Conservation (phyloP, 495 filamentous ascomycete species). For the Xylaria castorea region DNA sequence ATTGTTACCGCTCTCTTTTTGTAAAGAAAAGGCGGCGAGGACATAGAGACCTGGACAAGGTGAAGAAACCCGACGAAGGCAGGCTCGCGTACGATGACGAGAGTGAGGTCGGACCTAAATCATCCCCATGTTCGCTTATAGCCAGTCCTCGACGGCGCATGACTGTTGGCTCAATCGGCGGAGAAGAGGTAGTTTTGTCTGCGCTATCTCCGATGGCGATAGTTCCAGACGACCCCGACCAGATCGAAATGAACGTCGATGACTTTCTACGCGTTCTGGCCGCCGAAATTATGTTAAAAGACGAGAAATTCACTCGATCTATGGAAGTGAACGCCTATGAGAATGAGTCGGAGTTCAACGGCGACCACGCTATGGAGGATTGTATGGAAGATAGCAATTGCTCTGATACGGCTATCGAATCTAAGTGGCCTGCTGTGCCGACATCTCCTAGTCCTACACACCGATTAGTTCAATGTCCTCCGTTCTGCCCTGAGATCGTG, state of each 20-base stretch:
- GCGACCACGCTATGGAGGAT: not conserved
- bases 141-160: not conserved
- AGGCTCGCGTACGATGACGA: constrained; percentile 38
- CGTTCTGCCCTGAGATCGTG: constrained; percentile 19
- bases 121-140: not conserved
- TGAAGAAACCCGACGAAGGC: constrained; percentile 23
- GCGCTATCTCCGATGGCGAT: not conserved
- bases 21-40: not conserved
- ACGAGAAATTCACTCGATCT: not conserved
- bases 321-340: not conserved
- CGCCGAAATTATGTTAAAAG: constrained; percentile 16
- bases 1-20: not conserved
- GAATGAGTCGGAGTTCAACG: not conserved
- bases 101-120: constrained; percentile 2
- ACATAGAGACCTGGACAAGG: constrained; percentile 4
- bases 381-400: not conserved
- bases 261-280: constrained; percentile 12
- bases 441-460: not conserved
- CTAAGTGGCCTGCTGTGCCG: not conserved
- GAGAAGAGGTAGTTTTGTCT: not conserved
- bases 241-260: not conserved
- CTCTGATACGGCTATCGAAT: not conserved
- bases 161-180: not conserved
- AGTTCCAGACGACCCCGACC: not conserved
- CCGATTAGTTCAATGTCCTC: constrained; percentile 16